Percentiles rank a stretch among this genome's conserved stretches.
Conservation (phyloP, 2,329 filamentous ascomycete genomes). For the Fusarium redolens region DNA sequence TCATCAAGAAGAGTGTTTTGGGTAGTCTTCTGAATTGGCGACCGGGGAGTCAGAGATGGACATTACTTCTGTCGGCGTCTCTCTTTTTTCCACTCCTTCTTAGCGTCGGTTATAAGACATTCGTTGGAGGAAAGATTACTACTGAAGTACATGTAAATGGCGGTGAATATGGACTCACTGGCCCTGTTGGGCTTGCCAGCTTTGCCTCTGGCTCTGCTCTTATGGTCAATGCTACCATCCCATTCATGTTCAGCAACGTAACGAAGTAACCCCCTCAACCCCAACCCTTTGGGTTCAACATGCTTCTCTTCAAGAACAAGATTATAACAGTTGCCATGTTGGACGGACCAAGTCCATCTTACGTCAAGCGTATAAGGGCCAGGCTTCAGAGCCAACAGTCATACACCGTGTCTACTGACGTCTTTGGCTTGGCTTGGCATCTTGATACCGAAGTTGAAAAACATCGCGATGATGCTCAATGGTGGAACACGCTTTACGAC, state of each 20-base stretch:
- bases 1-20: background rate
- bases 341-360: background rate
- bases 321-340: background rate
- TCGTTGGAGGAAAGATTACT: background rate
- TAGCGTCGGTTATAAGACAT: background rate
- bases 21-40: background rate
- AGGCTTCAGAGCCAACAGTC: background rate
- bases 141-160: fast-evolving
- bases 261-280: background rate
- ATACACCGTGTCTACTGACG: background rate
- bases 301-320: background rate
- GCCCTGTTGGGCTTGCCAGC: fast-evolving
- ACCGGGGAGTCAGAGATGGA: background rate
- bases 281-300: background rate
- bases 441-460: background rate
- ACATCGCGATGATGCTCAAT: background rate
- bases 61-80: background rate
- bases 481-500: background rate
- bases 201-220: background rate
- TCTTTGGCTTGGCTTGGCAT: background rate
- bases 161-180: background rate
- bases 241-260: background rate
- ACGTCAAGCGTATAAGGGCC: background rate
- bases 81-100: background rate
- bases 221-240: background rate